Evolutionary conservation across 2,329 filamentous ascomycete species (phyloP).

Genomic region (Proliferodiscus dingleyae): DNA sequence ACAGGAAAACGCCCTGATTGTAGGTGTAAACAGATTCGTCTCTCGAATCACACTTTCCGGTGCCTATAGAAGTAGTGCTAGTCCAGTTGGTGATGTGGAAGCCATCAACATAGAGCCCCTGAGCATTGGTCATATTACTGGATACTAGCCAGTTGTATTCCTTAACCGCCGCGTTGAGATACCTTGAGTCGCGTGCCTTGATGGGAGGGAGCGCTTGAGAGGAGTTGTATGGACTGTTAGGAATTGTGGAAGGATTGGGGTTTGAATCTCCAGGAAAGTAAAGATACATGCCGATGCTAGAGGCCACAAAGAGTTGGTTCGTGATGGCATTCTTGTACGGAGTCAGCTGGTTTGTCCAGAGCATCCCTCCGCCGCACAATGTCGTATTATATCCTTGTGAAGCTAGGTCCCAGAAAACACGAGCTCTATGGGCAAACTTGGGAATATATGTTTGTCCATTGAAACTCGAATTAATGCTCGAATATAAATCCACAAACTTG

Average conservation of each 20-base stretch:
- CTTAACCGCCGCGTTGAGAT: slow-evolving; percentile 68
- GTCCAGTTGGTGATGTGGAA: slow-evolving; percentile 73
- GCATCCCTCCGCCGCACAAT: slow-evolving; percentile 83
- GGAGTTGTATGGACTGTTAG: slow-evolving; percentile 3
- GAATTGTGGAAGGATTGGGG: slow-evolving; percentile 57
- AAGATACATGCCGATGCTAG: slow-evolving; percentile 83
- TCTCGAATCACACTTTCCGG: too few species aligned
- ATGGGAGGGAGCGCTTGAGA: slow-evolving; percentile 5
- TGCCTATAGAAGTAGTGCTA: too few species aligned
- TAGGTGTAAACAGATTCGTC: too few species aligned
- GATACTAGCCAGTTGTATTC: slow-evolving; percentile 76
- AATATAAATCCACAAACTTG: too few species aligned
- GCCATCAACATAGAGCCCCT: slow-evolving; percentile 78
- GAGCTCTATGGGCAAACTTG: too few species aligned
- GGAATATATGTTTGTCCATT: too few species aligned
- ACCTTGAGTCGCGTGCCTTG: slow-evolving; percentile 47
- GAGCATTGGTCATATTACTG: slow-evolving; percentile 74
- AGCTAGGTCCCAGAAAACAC: slow-evolving; percentile 73
- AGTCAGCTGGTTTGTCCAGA: slow-evolving; percentile 74
- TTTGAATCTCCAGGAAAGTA: slow-evolving; percentile 80
- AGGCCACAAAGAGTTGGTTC: slow-evolving; percentile 83
- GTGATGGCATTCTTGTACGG: slow-evolving; percentile 98
- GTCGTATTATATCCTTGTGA: slow-evolving; percentile 74
- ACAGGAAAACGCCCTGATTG: too few species aligned
- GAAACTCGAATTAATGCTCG: too few species aligned